Conservation (phyloP, 768 basidiomycete species). For the Vararia minispora region DNA sequence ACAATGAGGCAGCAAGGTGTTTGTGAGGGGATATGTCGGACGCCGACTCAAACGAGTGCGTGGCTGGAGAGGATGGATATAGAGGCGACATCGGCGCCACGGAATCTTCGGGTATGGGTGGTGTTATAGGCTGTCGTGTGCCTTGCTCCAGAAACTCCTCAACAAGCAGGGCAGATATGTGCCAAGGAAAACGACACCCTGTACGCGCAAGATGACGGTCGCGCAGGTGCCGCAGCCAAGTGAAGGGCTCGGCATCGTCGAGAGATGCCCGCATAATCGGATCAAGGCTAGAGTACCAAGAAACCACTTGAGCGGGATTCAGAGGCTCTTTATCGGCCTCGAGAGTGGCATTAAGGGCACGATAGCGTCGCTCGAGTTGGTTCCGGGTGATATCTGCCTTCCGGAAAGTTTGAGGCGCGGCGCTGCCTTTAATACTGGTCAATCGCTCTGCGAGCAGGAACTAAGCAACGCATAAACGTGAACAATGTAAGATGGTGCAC, state of each 20-base stretch:
- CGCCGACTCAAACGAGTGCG: conserved; percentile 13
- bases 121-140: conserved; percentile 24
- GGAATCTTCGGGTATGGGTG: conserved; percentile 34
- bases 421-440: conserved; percentile 35
- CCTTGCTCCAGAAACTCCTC: conserved; percentile 51
- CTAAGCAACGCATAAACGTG: not conserved
- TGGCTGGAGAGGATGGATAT: conserved; percentile 8
- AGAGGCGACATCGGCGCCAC: conserved; percentile 6
- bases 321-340: conserved; percentile 21
- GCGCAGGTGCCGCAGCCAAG: conserved; percentile 60
- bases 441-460: conserved; percentile 45
- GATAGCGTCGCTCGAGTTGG: conserved; percentile 58
- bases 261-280: conserved; percentile 36
- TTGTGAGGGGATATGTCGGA: conserved; percentile 5
- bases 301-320: conserved; percentile 39
- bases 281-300: conserved; percentile 51
- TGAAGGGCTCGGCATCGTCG: conserved; percentile 57
- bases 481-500: conserved; percentile 23
- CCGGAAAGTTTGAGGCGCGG: conserved; percentile 41
- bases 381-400: conserved; percentile 56
- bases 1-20: conserved; percentile 9
- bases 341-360: conserved; percentile 33
- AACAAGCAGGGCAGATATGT: conserved; percentile 56
- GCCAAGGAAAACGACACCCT: conserved; percentile 37
- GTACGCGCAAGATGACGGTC: conserved; percentile 30